Base-by-base conservation (phyloP, 192 early-diverging fungal genomes). In the Rhizoclosmatium sp. region DNA sequence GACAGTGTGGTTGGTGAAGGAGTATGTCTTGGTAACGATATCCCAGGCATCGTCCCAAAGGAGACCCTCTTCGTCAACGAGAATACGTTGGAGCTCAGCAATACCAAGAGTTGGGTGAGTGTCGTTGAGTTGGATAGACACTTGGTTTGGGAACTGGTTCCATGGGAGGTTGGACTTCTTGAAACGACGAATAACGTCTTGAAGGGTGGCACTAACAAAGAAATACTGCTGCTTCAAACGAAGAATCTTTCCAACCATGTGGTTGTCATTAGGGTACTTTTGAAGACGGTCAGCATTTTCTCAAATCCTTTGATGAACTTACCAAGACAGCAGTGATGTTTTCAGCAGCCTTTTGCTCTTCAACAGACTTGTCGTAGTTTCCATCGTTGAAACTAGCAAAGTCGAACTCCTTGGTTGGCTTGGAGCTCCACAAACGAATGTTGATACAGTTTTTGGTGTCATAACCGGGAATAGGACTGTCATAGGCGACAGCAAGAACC, bases 1-100 rank as follows among this genome's bases (percentile, higher is more conserved):
- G 21, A 99, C 95, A 2, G 98, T 99, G 88, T 99, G 98, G 87
- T 99, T 99, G 83, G 98, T 99, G 83, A 97, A 98, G 21, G 95
- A 97, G 88, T 97, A 98, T 1, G 93, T 95, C 79, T 87, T 90
- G 60, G 92, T 96, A 23, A 87, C 86, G 75, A 87, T 88, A 23
- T 87, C 83, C 97, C 96, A 99, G 40, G 98, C 96, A 70, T 92
- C 91, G 84, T 98, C 98, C 98, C 98, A 99, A 54, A 78, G 85
- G 65, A 99, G 82, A 60, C 89, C 90, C 83, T 98, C 96, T 46
- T 94, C 91, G 85, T 99, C 98, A 3, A 99, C 89, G 73, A 99
- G 85, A 39, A 98, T 89, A 78, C 98, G 92, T 87, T 95, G 93
- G 65, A 99, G 84, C 87, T 99, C 98, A 39, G 93, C 94, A 80